Evolutionary conservation across 768 basidiomycete species (phyloP), one percentile per base, ranked within the genome.

Genomic region (Neoboletus subvelutipes): DNA sequence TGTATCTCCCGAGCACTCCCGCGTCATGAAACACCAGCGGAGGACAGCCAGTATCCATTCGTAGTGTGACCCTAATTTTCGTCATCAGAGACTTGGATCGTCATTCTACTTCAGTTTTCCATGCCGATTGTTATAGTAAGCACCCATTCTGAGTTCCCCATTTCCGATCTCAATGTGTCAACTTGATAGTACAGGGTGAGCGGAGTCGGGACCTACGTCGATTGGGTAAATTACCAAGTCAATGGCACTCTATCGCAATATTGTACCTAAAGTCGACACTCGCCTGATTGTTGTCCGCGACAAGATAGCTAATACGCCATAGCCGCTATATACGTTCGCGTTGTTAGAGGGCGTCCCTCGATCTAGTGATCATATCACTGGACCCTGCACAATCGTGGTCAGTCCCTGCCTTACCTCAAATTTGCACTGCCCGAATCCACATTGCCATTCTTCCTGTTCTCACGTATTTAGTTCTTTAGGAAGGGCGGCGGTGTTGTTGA

Each of bases 311-410:
- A 48, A 57, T 37, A 51, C 37, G 29, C 51, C 50, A 52, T 41
- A 41, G 50, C 46, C 53, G 34, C 45, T 28, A 28, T 18, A 29
- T 56, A 40, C 31, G 33, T 47, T 46, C 55, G 55, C 52, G 46
- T 58, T 64, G 67, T 50, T 18, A 57, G 22, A 66, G 58, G 55
- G 67, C 18, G 40, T 53, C 43, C 15, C 43, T 37, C 46, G 51
- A 64, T 67, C 50, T 28, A 5, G 5, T 33, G 55, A 64, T 57
- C 50, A 33, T 45, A 64, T 58, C 62, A 48, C 24, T 54, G 46
- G 56, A 64, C 67, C 65, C 65, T 69, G 67, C 49, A 37, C 33
- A 41, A 41, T 48, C 60, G 26, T 52, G 57, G 43, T 43, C 29
- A 20, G 46, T 43, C 52, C 37, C 34, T 54, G 54, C 54, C 50